Conservation (phyloP, 2,329 filamentous ascomycete species). For the Pyricularia pennisetigena region DNA sequence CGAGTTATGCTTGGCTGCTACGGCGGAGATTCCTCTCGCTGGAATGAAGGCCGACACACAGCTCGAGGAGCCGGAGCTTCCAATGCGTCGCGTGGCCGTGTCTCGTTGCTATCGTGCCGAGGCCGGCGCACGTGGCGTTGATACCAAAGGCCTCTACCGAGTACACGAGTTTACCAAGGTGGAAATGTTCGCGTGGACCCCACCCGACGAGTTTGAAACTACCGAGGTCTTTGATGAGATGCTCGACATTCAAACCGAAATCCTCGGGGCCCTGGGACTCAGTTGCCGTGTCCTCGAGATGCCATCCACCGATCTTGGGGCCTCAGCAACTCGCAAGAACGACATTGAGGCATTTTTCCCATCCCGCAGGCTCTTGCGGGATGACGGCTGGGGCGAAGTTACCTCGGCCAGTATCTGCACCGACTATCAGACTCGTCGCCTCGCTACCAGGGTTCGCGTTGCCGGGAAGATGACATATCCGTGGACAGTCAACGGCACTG, state of each 20-base stretch:
- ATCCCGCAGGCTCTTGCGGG: constrained; percentile 44
- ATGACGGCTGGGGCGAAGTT: constrained; percentile 84
- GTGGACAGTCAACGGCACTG: constrained; percentile 90
- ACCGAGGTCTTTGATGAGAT: constrained; percentile 71
- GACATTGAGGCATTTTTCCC: constrained; percentile 96
- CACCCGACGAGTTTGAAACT: constrained; percentile 39
- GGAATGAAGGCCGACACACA: constrained; percentile 74
- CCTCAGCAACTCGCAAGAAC: constrained; percentile 74
- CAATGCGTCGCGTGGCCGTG: constrained; percentile 69
- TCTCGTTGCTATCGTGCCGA: constrained; percentile 95
- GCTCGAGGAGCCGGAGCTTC: constrained; percentile 50
- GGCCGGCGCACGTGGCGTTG: constrained; percentile 78
- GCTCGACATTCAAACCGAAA: constrained; percentile 75
- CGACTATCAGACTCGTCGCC: constrained; percentile 81
- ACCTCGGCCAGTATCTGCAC: constrained; percentile 86
- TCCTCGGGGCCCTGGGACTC: constrained; percentile 66
- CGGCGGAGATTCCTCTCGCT: constrained; percentile 89
- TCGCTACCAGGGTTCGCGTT: constrained; percentile 63
- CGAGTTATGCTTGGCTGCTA: constrained; percentile 69
- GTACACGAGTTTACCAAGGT: constrained; percentile 99
- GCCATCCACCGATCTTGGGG: constrained; percentile 81
- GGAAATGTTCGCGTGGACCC: constrained; percentile 90
- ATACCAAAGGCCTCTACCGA: constrained; percentile 90
- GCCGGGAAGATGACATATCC: constrained; percentile 60
- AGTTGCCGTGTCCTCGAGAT: constrained; percentile 88